phyloP scores from a whole-genome alignment of 2,329 filamentous ascomycete species.

The Phialophora macrospora region DNA sequence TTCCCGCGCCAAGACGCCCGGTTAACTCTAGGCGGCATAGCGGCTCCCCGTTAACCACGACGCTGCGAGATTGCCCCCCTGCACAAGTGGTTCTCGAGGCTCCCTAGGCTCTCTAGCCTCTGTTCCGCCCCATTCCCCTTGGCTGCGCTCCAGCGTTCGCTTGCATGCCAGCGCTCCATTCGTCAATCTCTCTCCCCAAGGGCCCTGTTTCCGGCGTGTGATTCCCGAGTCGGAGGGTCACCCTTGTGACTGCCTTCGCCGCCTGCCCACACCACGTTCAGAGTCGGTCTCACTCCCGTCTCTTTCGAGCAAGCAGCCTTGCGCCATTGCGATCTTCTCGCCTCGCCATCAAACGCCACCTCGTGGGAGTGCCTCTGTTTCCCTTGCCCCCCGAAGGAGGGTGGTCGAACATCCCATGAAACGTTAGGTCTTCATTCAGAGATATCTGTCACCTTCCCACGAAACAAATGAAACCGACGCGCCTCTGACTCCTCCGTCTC shows the following conservation, averaged over 20 bases:
- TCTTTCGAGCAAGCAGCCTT: constrained; percentile 5
- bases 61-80: background rate
- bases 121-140: constrained; percentile 16
- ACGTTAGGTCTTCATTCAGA: background rate
- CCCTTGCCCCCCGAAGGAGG: background rate
- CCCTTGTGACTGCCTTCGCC: background rate
- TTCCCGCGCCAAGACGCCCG: background rate
- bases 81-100: constrained; percentile 7
- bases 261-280: background rate
- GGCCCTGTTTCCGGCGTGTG: background rate
- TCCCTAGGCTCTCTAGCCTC: background rate
- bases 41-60: background rate
- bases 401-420: background rate
- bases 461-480: constrained; percentile 3
- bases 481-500: background rate
- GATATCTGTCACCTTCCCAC: background rate
- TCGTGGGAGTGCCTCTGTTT: background rate
- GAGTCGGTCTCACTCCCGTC: background rate
- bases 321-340: constrained; percentile 9
- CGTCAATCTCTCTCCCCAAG: constrained; percentile 8
- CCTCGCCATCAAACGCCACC: constrained; percentile 9
- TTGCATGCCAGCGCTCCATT: constrained; percentile 14
- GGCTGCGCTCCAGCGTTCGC: constrained; percentile 12
- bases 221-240: background rate
- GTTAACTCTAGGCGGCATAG: constrained; percentile 9